phyloP scores from a whole-genome alignment of 495 filamentous ascomycete species.

The Tricharina praecox region DNA sequence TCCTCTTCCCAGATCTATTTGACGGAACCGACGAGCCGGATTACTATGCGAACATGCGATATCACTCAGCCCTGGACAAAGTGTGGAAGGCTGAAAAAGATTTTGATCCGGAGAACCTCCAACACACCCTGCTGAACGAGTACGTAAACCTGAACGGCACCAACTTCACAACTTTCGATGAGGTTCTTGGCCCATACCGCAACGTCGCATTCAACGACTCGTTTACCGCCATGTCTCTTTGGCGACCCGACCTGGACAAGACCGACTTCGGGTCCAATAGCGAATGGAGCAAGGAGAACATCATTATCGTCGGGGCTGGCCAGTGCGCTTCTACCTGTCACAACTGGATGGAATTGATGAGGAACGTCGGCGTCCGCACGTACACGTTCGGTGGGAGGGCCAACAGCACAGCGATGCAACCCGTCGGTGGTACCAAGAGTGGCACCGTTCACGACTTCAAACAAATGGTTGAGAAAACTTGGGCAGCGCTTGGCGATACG shows the following conservation, averaged over 20 bases:
- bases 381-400: slow-evolving; percentile 17
- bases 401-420: slow-evolving; percentile 14
- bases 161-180: neutral
- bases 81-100: neutral
- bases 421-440: slow-evolving; percentile 18
- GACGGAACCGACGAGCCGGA: slow-evolving; percentile 15
- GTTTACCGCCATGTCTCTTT: slow-evolving; percentile 14
- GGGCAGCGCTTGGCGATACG: neutral
- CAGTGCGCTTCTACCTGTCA: slow-evolving; percentile 20
- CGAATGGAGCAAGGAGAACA: slow-evolving; percentile 12
- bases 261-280: slow-evolving; percentile 2
- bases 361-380: slow-evolving; percentile 8
- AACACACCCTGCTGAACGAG: too few species aligned
- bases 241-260: neutral
- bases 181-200: slow-evolving; percentile 12
- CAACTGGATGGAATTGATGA: slow-evolving; percentile 15
- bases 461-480: neutral
- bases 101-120: slow-evolving; percentile 10
- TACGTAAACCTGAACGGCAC: slow-evolving; percentile 9
- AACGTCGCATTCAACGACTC: slow-evolving; percentile 10
- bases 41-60: slow-evolving; percentile 4
- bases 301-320: slow-evolving; percentile 14
- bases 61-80: slow-evolving; percentile 5
- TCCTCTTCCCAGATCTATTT: slow-evolving; percentile 14
- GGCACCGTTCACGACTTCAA: neutral